A percentile compares a stretch with the other conserved stretches of the same genome.
Evolutionary conservation across 2,329 filamentous ascomycete species (phyloP).

Genomic region (Pseudocercospora ulei): DNA sequence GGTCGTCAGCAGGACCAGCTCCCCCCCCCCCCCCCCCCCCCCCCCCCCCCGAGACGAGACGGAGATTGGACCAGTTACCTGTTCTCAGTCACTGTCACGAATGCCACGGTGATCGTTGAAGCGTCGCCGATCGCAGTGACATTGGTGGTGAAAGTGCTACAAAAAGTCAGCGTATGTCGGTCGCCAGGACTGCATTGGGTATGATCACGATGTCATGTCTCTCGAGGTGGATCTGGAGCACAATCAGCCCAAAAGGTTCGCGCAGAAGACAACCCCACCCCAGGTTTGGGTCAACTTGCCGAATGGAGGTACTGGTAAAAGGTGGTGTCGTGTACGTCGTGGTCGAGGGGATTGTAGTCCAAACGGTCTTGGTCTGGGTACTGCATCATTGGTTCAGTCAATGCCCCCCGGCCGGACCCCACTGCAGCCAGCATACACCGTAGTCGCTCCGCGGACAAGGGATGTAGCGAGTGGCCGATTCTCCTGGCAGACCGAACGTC

Average conservation of each 20-base stretch:
- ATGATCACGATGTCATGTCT: conserved; percentile 6
- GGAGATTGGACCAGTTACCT: no score
- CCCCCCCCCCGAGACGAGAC: no score
- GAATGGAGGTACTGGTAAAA: neutral
- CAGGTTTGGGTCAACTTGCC: neutral
- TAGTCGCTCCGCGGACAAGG: neutral
- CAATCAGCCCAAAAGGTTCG: neutral
- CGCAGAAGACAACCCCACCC: no score
- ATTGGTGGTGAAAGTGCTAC: neutral
- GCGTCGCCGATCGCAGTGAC: neutral
- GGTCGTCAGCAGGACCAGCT: neutral
- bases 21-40: no score
- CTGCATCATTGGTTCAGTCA: neutral
- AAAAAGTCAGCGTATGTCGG: neutral
- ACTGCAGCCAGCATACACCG: neutral
- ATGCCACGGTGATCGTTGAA: neutral
- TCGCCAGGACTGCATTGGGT: neutral
- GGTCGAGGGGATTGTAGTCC: conserved; percentile 1
- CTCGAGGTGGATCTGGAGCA: neutral
- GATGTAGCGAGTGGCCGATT: neutral
- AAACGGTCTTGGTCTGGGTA: neutral
- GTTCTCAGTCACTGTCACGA: neutral
- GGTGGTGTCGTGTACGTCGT: conserved; percentile 3
- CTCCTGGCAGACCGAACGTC: neutral
- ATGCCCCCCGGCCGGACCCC: neutral